phyloP scores from a whole-genome alignment of 257 asterid genomes.

The Cynanchum wilfordii region DNA sequence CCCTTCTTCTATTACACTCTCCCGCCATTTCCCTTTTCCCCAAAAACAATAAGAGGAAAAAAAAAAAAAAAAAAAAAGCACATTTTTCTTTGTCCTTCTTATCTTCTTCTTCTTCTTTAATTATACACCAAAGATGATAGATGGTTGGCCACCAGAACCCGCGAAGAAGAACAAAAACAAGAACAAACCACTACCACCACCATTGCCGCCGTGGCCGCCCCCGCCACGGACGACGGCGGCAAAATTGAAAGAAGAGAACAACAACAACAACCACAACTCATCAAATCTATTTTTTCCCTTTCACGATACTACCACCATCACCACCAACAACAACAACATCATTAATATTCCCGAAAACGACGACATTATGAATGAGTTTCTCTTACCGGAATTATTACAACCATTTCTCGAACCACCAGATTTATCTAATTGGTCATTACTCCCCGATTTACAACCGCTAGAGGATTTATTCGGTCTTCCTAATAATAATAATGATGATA shows the following conservation, averaged over 20 bases:
- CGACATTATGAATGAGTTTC: slow-evolving; percentile 5
- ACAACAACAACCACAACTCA: too few relatives aligned
- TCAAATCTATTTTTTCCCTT: slow-evolving; percentile 14
- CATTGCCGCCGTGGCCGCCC: too few relatives aligned
- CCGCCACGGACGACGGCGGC: not conserved
- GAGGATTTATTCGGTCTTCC: not conserved
- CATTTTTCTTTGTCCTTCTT: too few relatives aligned
- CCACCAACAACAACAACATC: not conserved
- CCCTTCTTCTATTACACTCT: slow-evolving; percentile 4
- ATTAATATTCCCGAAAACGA: not conserved
- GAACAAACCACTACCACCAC: not conserved
- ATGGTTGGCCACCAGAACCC: too few relatives aligned
- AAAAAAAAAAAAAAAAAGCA: too few relatives aligned
- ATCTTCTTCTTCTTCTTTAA: too few relatives aligned
- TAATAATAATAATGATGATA: not conserved
- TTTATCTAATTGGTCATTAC: not conserved
- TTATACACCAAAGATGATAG: too few relatives aligned
- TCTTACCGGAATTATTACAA: slow-evolving; percentile 2
- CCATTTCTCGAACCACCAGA: not conserved
- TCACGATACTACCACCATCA: not conserved
- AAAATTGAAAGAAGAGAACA: too few relatives aligned
- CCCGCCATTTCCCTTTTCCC: slow-evolving; percentile 20
- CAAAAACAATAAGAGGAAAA: too few relatives aligned
- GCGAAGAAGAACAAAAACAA: not conserved
- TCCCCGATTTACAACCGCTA: not conserved